These are phyloP conservation scores for Lipomyces mesembrius DNA, from an alignment of 805 yeast genomes.

Conservation along the genomic window DNA sequence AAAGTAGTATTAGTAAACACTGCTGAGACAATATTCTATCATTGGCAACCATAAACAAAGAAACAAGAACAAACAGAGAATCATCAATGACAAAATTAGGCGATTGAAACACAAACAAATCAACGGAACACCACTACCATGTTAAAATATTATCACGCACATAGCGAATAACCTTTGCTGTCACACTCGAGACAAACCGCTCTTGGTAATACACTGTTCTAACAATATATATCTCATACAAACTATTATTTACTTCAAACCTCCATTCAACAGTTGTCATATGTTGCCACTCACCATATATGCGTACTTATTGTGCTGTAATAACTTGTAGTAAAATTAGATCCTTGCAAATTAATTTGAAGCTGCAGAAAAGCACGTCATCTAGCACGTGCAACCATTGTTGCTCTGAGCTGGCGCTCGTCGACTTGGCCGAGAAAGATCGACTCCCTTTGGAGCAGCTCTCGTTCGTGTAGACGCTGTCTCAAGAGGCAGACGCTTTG, in stretches of 20 bases:
- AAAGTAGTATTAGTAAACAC: not conserved
- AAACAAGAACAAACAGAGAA: slow-evolving; percentile 10
- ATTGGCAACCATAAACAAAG: not conserved
- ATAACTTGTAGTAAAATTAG: not conserved
- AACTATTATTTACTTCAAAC: not conserved
- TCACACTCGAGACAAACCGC: not conserved
- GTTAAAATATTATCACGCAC: slow-evolving; percentile 13
- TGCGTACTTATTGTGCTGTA: not conserved
- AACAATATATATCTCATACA: not conserved
- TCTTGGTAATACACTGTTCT: not conserved
- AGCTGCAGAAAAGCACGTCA: not conserved
- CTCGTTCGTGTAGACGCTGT: slow-evolving; percentile 40
- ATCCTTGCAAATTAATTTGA: not conserved
- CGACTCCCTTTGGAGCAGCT: slow-evolving; percentile 45
- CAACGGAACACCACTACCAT: slow-evolving; percentile 26
- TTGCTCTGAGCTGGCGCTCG: slow-evolving; percentile 38
- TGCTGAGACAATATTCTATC: slow-evolving; percentile 1
- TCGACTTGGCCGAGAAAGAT: slow-evolving; percentile 40
- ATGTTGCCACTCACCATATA: not conserved
- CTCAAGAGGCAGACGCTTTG: slow-evolving; percentile 55
- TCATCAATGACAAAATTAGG: slow-evolving; percentile 1
- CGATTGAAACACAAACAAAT: slow-evolving; percentile 11
- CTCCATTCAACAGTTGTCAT: not conserved
- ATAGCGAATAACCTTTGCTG: not conserved
- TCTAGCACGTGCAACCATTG: slow-evolving; percentile 47